These are phyloP conservation scores for Podosphaera xanthii DNA, from an alignment of 2,329 filamentous ascomycete species.

Conservation along the genomic window DNA sequence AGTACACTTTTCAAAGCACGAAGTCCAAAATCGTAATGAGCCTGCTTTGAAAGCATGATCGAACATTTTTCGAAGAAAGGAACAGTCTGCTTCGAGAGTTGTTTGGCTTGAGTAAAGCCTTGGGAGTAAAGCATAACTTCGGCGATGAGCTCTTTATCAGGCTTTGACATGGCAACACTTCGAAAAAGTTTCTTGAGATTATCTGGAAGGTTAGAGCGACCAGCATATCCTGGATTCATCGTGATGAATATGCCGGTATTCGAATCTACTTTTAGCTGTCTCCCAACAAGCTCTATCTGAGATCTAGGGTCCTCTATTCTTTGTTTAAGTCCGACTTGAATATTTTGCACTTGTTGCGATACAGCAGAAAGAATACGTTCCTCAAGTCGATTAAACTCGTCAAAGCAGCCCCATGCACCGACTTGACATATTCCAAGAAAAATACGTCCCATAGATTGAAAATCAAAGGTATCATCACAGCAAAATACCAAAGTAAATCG, in stretches of 20 bases:
- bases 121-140: conserved; percentile 99
- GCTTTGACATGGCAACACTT: conserved; percentile 98
- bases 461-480: conserved; percentile 98
- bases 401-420: conserved; percentile 97
- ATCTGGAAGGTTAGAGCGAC: conserved; percentile 90
- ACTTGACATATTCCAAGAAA: conserved; percentile 98
- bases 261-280: conserved; percentile 67
- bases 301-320: conserved; percentile 58
- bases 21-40: conserved; percentile 96
- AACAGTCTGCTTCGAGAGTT: conserved; percentile 82
- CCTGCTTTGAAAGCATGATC: conserved; percentile 67
- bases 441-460: conserved; percentile 98
- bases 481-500: conserved; percentile 98
- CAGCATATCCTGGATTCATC: conserved; percentile 98
- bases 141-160: conserved; percentile 96
- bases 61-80: conserved; percentile 94
- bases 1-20: conserved; percentile 96
- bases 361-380: conserved; percentile 95
- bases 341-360: conserved; percentile 98
- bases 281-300: conserved; percentile 84
- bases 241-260: conserved; percentile 99
- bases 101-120: conserved; percentile 90
- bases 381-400: conserved; percentile 98
- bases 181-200: conserved; percentile 99
- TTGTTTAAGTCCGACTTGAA: conserved; percentile 83